A percentile compares a stretch with the other conserved stretches of the same genome.
Evolutionary conservation across 805 yeast genomes (phyloP).

Genomic region (Wickerhamomyces queroliae): DNA sequence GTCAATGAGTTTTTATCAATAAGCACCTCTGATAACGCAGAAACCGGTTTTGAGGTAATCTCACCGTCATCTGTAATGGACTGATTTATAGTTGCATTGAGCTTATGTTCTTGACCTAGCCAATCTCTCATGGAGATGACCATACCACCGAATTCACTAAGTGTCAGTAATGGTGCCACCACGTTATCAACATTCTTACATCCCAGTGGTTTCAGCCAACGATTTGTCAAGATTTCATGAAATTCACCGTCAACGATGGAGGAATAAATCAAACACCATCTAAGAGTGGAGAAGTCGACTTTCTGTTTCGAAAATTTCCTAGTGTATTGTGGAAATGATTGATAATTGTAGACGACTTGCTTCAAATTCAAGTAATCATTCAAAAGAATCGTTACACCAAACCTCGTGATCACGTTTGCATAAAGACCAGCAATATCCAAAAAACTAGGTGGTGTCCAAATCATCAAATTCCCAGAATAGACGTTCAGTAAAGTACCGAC

Average conservation of each 20-base stretch:
- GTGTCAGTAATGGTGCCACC: slow-evolving; percentile 81
- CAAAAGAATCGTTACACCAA: slow-evolving; percentile 65
- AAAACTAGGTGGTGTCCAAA: slow-evolving; percentile 72
- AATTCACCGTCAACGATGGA: slow-evolving; percentile 91
- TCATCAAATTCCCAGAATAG: slow-evolving; percentile 74
- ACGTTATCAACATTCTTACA: slow-evolving; percentile 69
- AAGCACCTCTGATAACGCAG: slow-evolving; percentile 56
- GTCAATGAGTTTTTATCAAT: slow-evolving; percentile 71
- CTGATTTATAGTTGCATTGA: slow-evolving; percentile 43
- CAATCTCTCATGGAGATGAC: slow-evolving; percentile 89
- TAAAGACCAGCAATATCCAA: slow-evolving; percentile 81
- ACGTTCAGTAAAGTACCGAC: slow-evolving; percentile 76
- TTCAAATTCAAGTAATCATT: slow-evolving; percentile 88
- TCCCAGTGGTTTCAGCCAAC: slow-evolving; percentile 90
- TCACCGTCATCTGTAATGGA: slow-evolving; percentile 34
- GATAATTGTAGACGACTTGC: slow-evolving; percentile 88
- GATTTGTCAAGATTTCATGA: slow-evolving; percentile 77
- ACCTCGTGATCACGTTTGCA: slow-evolving; percentile 71
- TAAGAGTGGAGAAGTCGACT: slow-evolving; percentile 69
- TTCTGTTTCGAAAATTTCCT: slow-evolving; percentile 71
- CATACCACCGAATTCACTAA: slow-evolving; percentile 95
- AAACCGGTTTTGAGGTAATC: slow-evolving; percentile 20
- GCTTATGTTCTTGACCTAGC: slow-evolving; percentile 63
- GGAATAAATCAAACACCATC: slow-evolving; percentile 88
- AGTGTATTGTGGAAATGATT: slow-evolving; percentile 80